A percentile compares a stretch with the other conserved stretches of the same genome.
These are phyloP conservation scores for Blastocystis sp. DNA, from an alignment of 352 stramenopile genomes.

Conservation along the genomic window DNA sequence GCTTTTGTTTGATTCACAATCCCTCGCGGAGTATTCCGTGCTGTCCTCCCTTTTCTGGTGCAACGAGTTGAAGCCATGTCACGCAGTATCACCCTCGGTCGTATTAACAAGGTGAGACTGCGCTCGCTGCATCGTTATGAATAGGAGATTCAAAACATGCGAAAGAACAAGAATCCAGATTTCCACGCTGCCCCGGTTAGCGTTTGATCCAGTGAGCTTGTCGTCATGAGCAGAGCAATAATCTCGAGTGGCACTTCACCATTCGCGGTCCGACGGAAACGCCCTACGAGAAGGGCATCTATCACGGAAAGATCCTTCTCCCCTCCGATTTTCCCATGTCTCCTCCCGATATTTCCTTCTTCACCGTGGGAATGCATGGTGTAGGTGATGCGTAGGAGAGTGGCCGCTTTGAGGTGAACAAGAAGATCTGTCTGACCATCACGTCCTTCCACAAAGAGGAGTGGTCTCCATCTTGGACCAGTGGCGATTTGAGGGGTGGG, in stretches of 20 bases:
- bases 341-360: slow-evolving; percentile 93
- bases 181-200: slow-evolving; percentile 33
- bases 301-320: slow-evolving; percentile 93
- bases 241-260: slow-evolving; percentile 93
- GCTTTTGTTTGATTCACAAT: neutral
- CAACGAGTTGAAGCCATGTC: neutral
- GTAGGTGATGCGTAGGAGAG: slow-evolving; percentile 76
- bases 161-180: slow-evolving; percentile 28
- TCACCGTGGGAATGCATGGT: slow-evolving; percentile 76
- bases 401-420: slow-evolving; percentile 91
- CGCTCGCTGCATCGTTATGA: neutral
- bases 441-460: slow-evolving; percentile 93
- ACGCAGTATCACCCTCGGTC: slow-evolving; percentile 27
- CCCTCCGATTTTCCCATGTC: slow-evolving; percentile 90
- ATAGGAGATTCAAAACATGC: slow-evolving; percentile 59
- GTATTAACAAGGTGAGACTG: slow-evolving; percentile 48
- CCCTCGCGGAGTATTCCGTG: neutral
- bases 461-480: slow-evolving; percentile 87
- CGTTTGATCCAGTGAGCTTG: neutral
- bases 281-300: slow-evolving; percentile 92
- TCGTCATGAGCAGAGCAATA: slow-evolving; percentile 77
- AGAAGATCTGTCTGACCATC: slow-evolving; percentile 97
- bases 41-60: neutral
- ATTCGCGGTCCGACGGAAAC: slow-evolving; percentile 90
- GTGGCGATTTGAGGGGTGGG: neutral